Percentiles rank a stretch among this genome's conserved stretches.
phyloP scores from a whole-genome alignment of 2,329 filamentous ascomycete species.

The Diaporthe longicolla region DNA sequence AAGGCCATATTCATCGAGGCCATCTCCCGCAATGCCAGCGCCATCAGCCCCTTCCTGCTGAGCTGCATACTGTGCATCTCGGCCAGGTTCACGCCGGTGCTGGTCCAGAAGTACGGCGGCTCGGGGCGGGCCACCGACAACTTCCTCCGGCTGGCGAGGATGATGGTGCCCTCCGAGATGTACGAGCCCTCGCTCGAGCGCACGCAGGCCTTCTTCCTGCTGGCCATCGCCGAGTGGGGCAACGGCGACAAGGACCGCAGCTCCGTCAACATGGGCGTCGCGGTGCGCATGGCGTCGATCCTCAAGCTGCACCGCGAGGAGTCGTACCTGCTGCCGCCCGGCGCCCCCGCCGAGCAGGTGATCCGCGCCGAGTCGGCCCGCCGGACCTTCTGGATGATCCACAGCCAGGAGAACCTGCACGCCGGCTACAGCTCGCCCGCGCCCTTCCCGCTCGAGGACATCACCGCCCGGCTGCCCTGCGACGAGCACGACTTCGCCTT shows the following conservation, averaged over 20 bases:
- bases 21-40: conserved; percentile 43
- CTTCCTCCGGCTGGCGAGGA: conserved; percentile 47
- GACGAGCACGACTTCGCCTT: conserved; percentile 56
- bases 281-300: conserved; percentile 53
- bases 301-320: conserved; percentile 55
- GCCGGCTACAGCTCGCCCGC: conserved; percentile 52
- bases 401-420: conserved; percentile 55
- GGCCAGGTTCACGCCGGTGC: conserved; percentile 50
- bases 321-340: conserved; percentile 49
- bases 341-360: conserved; percentile 49
- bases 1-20: conserved; percentile 51
- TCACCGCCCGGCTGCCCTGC: conserved; percentile 54
- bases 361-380: conserved; percentile 53
- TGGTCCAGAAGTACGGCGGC: conserved; percentile 47
- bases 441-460: conserved; percentile 53
- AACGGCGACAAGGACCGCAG: conserved; percentile 51
- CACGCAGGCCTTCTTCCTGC: conserved; percentile 52
- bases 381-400: conserved; percentile 56
- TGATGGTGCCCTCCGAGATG: conserved; percentile 49
- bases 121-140: conserved; percentile 47
- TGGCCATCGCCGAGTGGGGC: conserved; percentile 53
- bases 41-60: conserved; percentile 50
- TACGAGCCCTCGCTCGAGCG: conserved; percentile 49
- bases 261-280: conserved; percentile 55
- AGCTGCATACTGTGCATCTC: conserved; percentile 51